Evolutionary conservation across 768 basidiomycete genomes (phyloP), one percentile per base, ranked within the genome.

Genomic region (Suillus luteus): DNA sequence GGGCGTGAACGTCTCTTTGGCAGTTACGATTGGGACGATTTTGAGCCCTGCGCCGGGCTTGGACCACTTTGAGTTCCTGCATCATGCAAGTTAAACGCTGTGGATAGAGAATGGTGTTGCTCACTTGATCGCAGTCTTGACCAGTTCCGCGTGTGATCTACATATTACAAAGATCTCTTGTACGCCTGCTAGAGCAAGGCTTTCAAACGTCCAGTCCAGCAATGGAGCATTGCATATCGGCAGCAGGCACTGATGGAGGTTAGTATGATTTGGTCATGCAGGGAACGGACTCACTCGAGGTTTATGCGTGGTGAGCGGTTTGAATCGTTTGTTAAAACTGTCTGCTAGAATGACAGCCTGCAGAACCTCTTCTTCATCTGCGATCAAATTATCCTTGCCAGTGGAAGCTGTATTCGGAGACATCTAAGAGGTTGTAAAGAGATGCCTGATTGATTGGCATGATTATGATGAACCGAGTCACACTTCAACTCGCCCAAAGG

Each of bases 301-400:
- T 78, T 88, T 91, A 73, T 87, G 86, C 41, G 85, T 83, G 44
- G 94, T 96, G n/a, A 97, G 83, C 22, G 95, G 96, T 62, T 90
- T 85, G 72, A 98, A 96, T 62, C 94, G 86, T 71, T 89, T 91
- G 81, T 97, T 96, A 80, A 96, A 97, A 68, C 93, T 95, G 74
- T 99, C 96, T 12, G 96, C 95, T 48, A 99, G 88, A 51, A 99
- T 88, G 62, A 99, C 92, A 19, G 96, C 96, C 72, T 99, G 96
- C 0, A 99, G 80, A 22, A 93, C 87, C 59, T 97, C 91, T 60
- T 95, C 92, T 58, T 94, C 89, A 15, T 88, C 87, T 59, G 82
- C 83, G 43, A 86, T 79, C 15, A 86, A 74, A 65, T 88, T 88
- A 67, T 91, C 90, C 69, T 90, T 90, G 49, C 80, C 80, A 40